Evolutionary conservation across 441 rosid species (phyloP).

Genomic region (Bruguiera hainesii): DNA sequence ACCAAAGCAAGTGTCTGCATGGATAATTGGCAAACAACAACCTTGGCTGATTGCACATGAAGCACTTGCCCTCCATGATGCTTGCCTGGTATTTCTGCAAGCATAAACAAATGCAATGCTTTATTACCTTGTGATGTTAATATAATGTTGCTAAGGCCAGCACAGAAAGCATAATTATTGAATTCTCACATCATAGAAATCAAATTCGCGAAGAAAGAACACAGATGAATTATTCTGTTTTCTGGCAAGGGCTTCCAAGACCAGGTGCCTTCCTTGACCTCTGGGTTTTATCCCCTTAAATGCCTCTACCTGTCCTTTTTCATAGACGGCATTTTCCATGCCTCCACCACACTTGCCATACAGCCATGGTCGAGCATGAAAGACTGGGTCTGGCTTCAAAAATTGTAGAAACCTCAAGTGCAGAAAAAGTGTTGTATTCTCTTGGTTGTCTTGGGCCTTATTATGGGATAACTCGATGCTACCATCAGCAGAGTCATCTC

Average conservation of each 20-base stretch:
- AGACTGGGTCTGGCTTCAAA: conserved; percentile 30
- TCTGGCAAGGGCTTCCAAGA: conserved; percentile 50
- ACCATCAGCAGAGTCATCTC: conserved; percentile 22
- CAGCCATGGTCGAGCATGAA: conserved; percentile 22
- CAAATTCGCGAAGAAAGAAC: conserved; percentile 74
- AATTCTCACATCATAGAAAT: conserved; percentile 59
- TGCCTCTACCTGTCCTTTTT: conserved; percentile 16
- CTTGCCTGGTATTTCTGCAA: conserved; percentile 55
- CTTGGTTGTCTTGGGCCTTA: conserved; percentile 5
- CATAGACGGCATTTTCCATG: conserved; percentile 8
- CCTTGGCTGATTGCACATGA: conserved; percentile 50
- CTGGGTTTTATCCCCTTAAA: conserved; percentile 11
- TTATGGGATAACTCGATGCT: conserved; percentile 16
- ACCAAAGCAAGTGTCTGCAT: conserved; percentile 75
- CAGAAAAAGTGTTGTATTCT: conserved; percentile 11
- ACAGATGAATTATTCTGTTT: conserved; percentile 44
- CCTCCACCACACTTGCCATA: conserved; percentile 11
- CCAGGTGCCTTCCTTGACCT: conserved; percentile 40
- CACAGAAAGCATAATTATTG: conserved; percentile 2
- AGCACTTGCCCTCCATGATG: conserved; percentile 49
- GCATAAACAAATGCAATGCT: conserved; percentile 4
- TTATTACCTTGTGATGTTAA: conserved; percentile 1
- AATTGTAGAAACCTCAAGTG: conserved; percentile 23
- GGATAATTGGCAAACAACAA: conserved; percentile 67
- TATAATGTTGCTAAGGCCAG: neutral